These are phyloP conservation scores for Amanita subjunquillea DNA, from an alignment of 768 basidiomycete genomes.

Conservation along the genomic window DNA sequence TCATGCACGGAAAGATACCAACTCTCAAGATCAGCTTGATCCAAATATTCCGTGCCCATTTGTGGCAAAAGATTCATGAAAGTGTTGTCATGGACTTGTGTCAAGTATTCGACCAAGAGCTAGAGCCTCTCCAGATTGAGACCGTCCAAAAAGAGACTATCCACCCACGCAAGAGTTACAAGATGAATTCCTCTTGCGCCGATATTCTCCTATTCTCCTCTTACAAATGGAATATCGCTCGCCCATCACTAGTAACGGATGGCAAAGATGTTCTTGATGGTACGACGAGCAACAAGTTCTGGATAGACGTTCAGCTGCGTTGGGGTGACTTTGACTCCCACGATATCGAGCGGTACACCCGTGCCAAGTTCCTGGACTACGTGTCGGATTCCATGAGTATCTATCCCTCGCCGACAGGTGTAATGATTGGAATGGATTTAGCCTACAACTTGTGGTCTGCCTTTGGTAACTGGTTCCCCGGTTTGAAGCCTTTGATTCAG, in stretches of 20 bases:
- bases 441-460: constrained; percentile 99
- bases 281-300: constrained; percentile 98
- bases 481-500: constrained; percentile 94
- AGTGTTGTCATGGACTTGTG: constrained; percentile 93
- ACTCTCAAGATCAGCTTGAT: constrained; percentile 98
- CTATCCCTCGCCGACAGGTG: constrained; percentile 97
- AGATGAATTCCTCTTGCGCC: constrained; percentile 99
- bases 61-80: constrained; percentile 99
- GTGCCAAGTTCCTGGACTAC: constrained; percentile 98
- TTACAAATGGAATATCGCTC: constrained; percentile 96
- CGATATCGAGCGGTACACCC: constrained; percentile 97
- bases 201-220: constrained; percentile 97
- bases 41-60: constrained; percentile 98
- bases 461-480: constrained; percentile 99
- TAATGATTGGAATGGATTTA: constrained; percentile 97
- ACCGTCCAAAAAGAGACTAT: constrained; percentile 99
- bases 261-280: constrained; percentile 94
- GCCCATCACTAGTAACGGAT: constrained; percentile 92
- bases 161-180: constrained; percentile 99
- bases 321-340: constrained; percentile 99
- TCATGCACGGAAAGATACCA: constrained; percentile 98
- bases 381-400: constrained; percentile 98
- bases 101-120: constrained; percentile 98
- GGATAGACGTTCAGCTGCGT: constrained; percentile 91
- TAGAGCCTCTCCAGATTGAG: constrained; percentile 97